These are phyloP conservation scores for Trichoderma sp. DNA, from an alignment of 2,329 filamentous ascomycete genomes.

Conservation along the genomic window DNA sequence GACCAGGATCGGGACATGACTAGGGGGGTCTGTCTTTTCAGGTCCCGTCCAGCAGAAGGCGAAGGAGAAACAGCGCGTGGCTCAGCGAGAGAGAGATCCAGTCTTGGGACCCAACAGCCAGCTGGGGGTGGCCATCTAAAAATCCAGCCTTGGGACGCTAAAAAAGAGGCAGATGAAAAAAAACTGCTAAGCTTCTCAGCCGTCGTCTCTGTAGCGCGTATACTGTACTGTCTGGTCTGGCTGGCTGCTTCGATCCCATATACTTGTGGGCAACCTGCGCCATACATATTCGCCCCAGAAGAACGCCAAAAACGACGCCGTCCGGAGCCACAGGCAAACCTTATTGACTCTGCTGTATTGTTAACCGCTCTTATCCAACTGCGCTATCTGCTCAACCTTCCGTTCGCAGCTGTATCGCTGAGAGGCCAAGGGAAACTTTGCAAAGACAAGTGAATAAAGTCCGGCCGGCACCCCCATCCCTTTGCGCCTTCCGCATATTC, in stretches of 20 bases:
- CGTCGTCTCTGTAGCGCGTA: constrained; percentile 8
- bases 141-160: constrained; percentile 29
- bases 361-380: constrained; percentile 1
- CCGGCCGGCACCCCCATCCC: background rate
- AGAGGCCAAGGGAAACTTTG: constrained; percentile 2
- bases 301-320: constrained; percentile 27
- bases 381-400: background rate
- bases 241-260: constrained; percentile 3
- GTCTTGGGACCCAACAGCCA: constrained; percentile 18
- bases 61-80: constrained; percentile 18
- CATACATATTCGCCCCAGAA: constrained; percentile 18
- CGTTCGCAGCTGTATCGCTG: constrained; percentile 8
- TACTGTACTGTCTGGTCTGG: background rate
- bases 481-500: background rate
- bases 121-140: constrained; percentile 21
- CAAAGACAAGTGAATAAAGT: constrained; percentile 2
- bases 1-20: constrained; percentile 25
- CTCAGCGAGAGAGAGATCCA: constrained; percentile 22
- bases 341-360: constrained; percentile 26
- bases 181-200: constrained; percentile 13
- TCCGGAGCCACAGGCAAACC: constrained; percentile 26
- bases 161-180: constrained; percentile 9
- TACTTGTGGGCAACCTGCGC: constrained; percentile 16
- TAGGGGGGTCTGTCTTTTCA: constrained; percentile 19
- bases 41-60: constrained; percentile 23